Percentiles rank a stretch among this genome's conserved stretches.
phyloP scores from a whole-genome alignment of 148 eudicot genomes.

The Polygonum maritimum region DNA sequence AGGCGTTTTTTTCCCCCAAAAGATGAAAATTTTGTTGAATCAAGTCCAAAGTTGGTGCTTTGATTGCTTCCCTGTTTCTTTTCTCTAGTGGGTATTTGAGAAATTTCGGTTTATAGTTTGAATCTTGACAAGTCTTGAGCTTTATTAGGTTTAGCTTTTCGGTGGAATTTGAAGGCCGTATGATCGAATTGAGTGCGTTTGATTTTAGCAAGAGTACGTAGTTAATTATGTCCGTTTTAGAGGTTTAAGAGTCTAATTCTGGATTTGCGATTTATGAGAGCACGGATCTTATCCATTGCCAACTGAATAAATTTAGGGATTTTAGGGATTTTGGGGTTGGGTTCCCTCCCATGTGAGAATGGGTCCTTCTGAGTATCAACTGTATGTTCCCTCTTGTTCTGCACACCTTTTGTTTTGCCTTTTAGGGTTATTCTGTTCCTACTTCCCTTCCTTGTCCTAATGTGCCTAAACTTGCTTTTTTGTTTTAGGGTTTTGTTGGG shows the following conservation, averaged over 20 bases:
- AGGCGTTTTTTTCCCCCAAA: neutral
- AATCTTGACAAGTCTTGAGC: neutral
- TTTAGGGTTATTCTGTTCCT: neutral
- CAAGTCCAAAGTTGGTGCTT: neutral
- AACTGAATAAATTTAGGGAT: neutral
- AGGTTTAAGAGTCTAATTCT: neutral
- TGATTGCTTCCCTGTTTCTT: neutral
- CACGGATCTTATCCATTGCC: constrained; percentile 1
- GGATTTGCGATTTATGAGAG: neutral
- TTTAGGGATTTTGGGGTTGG: neutral
- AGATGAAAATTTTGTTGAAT: neutral
- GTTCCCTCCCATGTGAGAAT: neutral
- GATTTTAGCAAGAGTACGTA: neutral
- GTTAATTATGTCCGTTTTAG: neutral
- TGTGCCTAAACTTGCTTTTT: neutral
- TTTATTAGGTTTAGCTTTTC: neutral
- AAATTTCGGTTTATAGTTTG: neutral
- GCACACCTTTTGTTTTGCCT: constrained; percentile 3
- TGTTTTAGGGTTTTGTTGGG: neutral
- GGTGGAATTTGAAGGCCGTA: neutral
- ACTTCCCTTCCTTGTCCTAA: neutral
- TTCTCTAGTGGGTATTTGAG: neutral
- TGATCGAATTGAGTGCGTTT: neutral
- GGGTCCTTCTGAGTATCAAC: constrained; percentile 3
- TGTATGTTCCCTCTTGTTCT: constrained; percentile 6